Conservation (phyloP, 2,329 filamentous ascomycete species). For the Aureobasidium melanogenum region DNA sequence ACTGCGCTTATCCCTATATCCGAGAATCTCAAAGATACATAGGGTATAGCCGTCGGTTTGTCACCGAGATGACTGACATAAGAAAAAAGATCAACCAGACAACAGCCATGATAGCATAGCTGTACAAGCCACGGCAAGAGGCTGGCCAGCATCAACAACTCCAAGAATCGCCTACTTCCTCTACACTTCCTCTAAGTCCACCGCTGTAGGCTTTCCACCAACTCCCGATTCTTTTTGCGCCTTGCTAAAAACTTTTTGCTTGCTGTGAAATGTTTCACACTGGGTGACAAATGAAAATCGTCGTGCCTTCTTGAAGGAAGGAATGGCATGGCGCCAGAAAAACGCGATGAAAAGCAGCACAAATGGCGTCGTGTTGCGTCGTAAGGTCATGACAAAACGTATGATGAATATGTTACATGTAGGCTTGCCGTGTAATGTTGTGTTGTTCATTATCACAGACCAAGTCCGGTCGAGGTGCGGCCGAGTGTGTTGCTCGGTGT, state of each 20-base stretch:
- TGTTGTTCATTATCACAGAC: conserved; percentile 6
- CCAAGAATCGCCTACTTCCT: neutral
- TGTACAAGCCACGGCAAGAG: neutral
- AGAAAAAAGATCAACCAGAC: neutral
- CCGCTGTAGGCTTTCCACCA: neutral
- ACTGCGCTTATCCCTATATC: conserved; percentile 11
- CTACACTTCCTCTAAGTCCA: neutral
- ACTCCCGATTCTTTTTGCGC: neutral
- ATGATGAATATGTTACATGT: conserved; percentile 10
- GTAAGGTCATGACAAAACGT: conserved; percentile 9
- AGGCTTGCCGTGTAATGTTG: neutral
- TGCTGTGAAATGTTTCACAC: neutral
- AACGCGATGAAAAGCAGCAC: neutral
- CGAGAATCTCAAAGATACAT: neutral
- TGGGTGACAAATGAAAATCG: conserved; percentile 11
- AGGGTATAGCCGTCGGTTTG: conserved; percentile 10
- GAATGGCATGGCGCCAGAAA: neutral
- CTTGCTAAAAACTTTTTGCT: neutral
- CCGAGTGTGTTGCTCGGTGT: conserved; percentile 9
- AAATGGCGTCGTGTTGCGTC: conserved; percentile 10
- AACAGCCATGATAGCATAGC: neutral
- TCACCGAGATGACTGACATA: neutral
- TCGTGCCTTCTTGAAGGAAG: neutral
- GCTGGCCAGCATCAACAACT: neutral
- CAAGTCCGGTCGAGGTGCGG: neutral